Percentiles rank a stretch among this genome's conserved stretches.
Conservation (phyloP, 768 basidiomycete genomes). For the Coprinopsis strossmayeri region DNA sequence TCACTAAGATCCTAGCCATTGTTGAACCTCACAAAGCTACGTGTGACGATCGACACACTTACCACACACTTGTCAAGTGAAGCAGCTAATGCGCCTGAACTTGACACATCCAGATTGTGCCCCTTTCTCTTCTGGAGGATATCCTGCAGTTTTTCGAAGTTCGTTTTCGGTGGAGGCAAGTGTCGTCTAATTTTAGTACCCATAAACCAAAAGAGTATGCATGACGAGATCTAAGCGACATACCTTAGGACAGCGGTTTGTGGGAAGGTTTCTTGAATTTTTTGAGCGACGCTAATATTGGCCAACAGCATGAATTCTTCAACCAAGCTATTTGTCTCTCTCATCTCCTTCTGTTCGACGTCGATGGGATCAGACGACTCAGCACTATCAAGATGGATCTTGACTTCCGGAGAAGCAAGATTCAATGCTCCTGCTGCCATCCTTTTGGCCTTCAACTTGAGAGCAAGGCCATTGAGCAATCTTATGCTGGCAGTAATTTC, state of each 20-base stretch:
- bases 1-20: slow-evolving; percentile 61
- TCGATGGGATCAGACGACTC: slow-evolving; percentile 96
- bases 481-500: slow-evolving; percentile 81
- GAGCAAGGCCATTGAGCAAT: slow-evolving; percentile 80
- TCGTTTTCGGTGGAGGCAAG: slow-evolving; percentile 82
- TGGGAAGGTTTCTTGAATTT: slow-evolving; percentile 92
- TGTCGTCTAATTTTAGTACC: slow-evolving; percentile 57
- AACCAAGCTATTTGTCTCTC: slow-evolving; percentile 93
- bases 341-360: slow-evolving; percentile 89
- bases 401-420: slow-evolving; percentile 96
- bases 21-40: not conserved
- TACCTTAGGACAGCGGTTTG: slow-evolving; percentile 91
- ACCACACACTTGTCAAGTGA: slow-evolving; percentile 88
- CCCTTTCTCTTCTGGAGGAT: slow-evolving; percentile 83
- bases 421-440: slow-evolving; percentile 98
- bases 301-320: slow-evolving; percentile 99
- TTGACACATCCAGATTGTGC: slow-evolving; percentile 80
- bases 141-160: slow-evolving; percentile 95
- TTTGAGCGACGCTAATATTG: slow-evolving; percentile 87
- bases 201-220: not conserved
- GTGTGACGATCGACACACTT: slow-evolving; percentile 20
- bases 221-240: slow-evolving; percentile 4
- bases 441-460: slow-evolving; percentile 74
- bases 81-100: slow-evolving; percentile 81
- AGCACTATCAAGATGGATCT: slow-evolving; percentile 88